Conservation (phyloP, 139 green algal species). For the Chlorella vulgaris region DNA sequence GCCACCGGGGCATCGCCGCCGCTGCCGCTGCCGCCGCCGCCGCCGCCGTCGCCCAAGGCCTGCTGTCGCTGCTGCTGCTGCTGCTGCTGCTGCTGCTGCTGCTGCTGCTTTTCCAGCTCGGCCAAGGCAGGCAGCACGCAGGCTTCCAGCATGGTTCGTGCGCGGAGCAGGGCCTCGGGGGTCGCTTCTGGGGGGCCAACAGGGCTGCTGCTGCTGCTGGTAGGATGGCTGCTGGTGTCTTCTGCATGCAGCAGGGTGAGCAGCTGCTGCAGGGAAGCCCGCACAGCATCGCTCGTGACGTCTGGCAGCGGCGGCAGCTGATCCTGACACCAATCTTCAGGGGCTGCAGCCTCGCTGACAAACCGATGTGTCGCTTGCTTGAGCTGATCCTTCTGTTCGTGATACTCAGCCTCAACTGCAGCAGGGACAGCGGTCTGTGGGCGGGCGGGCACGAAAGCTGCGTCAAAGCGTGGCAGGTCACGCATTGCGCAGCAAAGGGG, state of each 20-base stretch:
- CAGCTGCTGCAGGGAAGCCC: conserved; percentile 3
- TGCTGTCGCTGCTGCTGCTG: not conserved
- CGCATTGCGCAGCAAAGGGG: no score
- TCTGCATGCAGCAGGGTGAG: conserved; percentile 21
- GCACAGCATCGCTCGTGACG: conserved; percentile 1
- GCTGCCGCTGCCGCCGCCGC: not conserved
- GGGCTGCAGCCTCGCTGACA: not conserved
- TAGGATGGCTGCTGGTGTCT: not conserved
- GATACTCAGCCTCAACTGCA: conserved; percentile 46
- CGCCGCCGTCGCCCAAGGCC: not conserved
- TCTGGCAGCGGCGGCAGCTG: conserved; percentile 21
- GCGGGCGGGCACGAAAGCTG: no score
- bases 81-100: not conserved
- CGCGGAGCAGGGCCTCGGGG: not conserved
- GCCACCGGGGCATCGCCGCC: not conserved
- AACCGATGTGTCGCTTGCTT: not conserved
- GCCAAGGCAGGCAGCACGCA: conserved; percentile 36
- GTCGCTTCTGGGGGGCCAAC: not conserved
- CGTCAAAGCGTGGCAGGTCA: no score
- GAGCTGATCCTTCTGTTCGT: conserved; percentile 17
- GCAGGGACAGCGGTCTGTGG: no score
- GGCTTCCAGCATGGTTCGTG: conserved; percentile 19
- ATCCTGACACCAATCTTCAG: conserved; percentile 17
- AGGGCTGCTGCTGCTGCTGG: conserved; percentile 10
- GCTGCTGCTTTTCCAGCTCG: conserved; percentile 20